These are phyloP conservation scores for Nicotiana knightiana DNA, from an alignment of 257 asterid genomes.

Conservation along the genomic window DNA sequence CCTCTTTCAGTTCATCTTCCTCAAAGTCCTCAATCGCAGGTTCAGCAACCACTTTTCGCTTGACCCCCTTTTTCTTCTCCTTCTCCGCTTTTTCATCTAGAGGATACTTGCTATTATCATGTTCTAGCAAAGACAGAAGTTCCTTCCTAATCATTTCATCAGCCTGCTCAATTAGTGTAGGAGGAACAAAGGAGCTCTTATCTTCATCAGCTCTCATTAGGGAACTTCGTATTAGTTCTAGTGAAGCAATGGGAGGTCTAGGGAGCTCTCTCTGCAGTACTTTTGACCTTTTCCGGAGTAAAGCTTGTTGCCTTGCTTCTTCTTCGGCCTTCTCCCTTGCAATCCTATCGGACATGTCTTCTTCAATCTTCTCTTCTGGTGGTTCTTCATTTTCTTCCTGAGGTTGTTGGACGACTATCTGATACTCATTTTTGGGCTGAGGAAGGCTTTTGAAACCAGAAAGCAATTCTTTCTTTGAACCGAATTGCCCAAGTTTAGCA, in stretches of 20 bases:
- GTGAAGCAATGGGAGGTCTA: conserved; percentile 82
- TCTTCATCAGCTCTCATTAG: conserved; percentile 72
- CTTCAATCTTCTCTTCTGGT: conserved; percentile 91
- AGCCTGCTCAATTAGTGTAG: conserved; percentile 86
- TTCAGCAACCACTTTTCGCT: conserved; percentile 42
- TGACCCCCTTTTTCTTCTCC: conserved; percentile 79
- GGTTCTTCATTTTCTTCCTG: conserved; percentile 86
- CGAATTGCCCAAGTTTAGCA: conserved; percentile 49
- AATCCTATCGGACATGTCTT: conserved; percentile 95
- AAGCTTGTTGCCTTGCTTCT: conserved; percentile 77
- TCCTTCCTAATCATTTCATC: conserved; percentile 86
- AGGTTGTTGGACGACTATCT: conserved; percentile 60
- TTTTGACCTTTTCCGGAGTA: conserved; percentile 86
- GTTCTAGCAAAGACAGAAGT: conserved; percentile 80
- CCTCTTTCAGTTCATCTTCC: conserved; percentile 81
- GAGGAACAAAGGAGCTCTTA: conserved; percentile 94
- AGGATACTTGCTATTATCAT: conserved; percentile 87
- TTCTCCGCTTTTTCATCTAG: conserved; percentile 61
- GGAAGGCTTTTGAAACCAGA: conserved; percentile 73
- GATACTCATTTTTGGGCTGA: conserved; percentile 91
- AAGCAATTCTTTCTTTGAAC: conserved; percentile 51
- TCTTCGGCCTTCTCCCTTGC: conserved; percentile 95
- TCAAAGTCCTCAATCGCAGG: conserved; percentile 78
- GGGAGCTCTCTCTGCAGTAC: conserved; percentile 96
- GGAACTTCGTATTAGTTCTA: conserved; percentile 67